Evolutionary conservation across 2,329 filamentous ascomycete genomes (phyloP).

Genomic region (Hypomyces perniciosus): DNA sequence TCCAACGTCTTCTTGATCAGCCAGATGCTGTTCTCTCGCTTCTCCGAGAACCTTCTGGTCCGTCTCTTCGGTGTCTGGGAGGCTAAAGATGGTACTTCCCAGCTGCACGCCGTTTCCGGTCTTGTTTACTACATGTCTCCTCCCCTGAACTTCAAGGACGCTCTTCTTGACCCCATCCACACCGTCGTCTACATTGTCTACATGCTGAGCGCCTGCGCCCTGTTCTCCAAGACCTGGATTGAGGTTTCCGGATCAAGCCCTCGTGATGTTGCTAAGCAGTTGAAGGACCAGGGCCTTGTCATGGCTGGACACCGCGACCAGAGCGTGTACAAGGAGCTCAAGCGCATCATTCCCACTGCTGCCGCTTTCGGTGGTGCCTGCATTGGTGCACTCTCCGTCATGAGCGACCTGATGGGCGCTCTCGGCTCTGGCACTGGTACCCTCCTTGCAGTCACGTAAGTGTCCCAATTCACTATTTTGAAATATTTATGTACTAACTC

Average conservation of each 20-base stretch:
- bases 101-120: slow-evolving; percentile 89
- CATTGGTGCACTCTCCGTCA: slow-evolving; percentile 94
- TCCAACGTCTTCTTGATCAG: slow-evolving; percentile 99
- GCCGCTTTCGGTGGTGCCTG: slow-evolving; percentile 98
- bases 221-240: slow-evolving; percentile 99
- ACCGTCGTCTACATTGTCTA: slow-evolving; percentile 92
- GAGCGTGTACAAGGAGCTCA: slow-evolving; percentile 99
- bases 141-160: slow-evolving; percentile 94
- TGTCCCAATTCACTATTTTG: slow-evolving; percentile 22
- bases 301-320: slow-evolving; percentile 99
- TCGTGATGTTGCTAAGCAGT: slow-evolving; percentile 96
- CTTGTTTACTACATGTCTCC: slow-evolving; percentile 99
- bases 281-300: slow-evolving; percentile 98
- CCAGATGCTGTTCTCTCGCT: slow-evolving; percentile 98
- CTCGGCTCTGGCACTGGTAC: slow-evolving; percentile 97
- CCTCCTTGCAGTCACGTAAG: slow-evolving; percentile 95
- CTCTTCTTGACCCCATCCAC: slow-evolving; percentile 93
- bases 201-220: slow-evolving; percentile 94
- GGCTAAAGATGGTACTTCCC: slow-evolving; percentile 88
- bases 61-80: slow-evolving; percentile 98
- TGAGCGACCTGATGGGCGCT: slow-evolving; percentile 91
- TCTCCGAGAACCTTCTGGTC: slow-evolving; percentile 97
- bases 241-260: slow-evolving; percentile 97
- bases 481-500: slow-evolving; percentile 24
- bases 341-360: slow-evolving; percentile 97